Base-by-base conservation (phyloP, 208 protist genomes). In the Lotmaria passim region DNA sequence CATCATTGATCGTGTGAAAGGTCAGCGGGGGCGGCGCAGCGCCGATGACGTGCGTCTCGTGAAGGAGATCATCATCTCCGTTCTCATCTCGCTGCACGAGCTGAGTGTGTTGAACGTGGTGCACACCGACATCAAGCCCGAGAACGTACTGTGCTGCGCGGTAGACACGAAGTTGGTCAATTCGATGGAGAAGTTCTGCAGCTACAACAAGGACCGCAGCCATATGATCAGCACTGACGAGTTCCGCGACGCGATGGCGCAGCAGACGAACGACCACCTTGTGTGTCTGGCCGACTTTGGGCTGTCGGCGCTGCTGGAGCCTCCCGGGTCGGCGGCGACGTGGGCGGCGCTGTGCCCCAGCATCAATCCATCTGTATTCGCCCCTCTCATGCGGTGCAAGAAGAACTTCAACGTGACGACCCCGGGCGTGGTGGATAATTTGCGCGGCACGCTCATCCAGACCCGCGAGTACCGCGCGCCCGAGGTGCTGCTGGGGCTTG, bases 71-170 rank as follows among this genome's bases (percentile, higher is more conserved):
- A 24, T 93, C 15, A 41, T 67, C 24, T 93, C 89, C 33, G 61
- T 92, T 1, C 82, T 98, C 55, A 31, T 80, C 38, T 87, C 82
- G 19, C 82, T 97, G 31, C 51, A 77, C n/a, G 82, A 85, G 47
- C 78, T 98, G 36, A 81, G 91, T 53, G 51, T 69, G 36, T 48
- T 90, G 30, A 82, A 94, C 67, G 79, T 98, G 23, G 79, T 98
- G 52, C 94, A 98, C 82, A 97, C 94, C 14, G 94, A 98, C 75
- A 89, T 98, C 48, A 98, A 98, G 64, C 93, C 93, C 7, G 93
- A 96, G 75, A 97, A 96, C 61, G 79, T 96, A 48, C 77, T 97
- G 52, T 93, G 75, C 69, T 81, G 76, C 36, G 66, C 73, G 15
- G 81, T 88, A 38, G 89, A 94, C 69, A 81, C 76, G 26, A 85